These are phyloP conservation scores for Rosa multiflora DNA, from an alignment of 306 rosid species.

Conservation along the genomic window DNA sequence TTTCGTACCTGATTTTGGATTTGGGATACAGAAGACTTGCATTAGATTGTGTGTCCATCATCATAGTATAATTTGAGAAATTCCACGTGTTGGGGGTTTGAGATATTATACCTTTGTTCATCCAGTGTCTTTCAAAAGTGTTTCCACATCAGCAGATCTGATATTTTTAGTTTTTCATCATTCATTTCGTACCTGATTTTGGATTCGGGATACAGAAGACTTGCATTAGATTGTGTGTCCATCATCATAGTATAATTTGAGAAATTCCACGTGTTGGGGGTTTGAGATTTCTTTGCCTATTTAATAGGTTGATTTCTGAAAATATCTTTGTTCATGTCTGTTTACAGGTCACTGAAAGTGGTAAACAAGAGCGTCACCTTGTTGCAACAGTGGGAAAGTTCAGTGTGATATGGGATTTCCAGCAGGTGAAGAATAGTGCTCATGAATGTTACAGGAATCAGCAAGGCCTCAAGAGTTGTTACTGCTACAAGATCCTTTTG, in stretches of 20 bases:
- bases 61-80: no score
- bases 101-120: no score
- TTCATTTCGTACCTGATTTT: not conserved
- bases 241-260: not conserved
- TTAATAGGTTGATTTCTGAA: not conserved
- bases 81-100: no score
- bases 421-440: slow-evolving; percentile 80
- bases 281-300: not conserved
- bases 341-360: slow-evolving; percentile 84
- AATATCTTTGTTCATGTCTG: not conserved
- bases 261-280: not conserved
- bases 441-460: slow-evolving; percentile 83
- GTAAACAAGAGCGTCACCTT: slow-evolving; percentile 91
- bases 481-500: slow-evolving; percentile 81
- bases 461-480: slow-evolving; percentile 96
- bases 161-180: not conserved
- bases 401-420: slow-evolving; percentile 98
- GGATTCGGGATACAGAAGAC: not conserved
- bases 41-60: no score
- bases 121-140: not conserved
- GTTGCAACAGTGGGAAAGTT: slow-evolving; percentile 95
- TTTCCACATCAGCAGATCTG: not conserved
- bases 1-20: no score
- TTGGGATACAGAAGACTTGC: no score
- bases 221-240: not conserved